phyloP scores from a whole-genome alignment of 345 rosid genomes.

The Bruguiera gymnorhiza region DNA sequence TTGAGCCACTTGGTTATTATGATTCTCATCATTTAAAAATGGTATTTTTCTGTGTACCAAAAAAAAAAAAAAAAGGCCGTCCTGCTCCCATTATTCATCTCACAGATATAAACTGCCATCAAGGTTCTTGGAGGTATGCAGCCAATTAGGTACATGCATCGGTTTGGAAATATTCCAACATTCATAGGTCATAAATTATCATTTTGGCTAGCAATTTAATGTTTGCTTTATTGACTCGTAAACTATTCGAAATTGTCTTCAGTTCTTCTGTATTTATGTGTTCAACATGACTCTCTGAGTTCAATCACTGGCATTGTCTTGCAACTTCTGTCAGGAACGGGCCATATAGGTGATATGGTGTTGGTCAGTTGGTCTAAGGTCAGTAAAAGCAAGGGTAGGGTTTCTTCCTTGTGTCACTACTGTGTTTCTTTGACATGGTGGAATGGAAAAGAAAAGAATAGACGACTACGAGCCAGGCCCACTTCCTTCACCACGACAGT shows the following conservation, averaged over 20 bases:
- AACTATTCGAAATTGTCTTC: background rate
- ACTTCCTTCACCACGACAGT: conserved; percentile 48
- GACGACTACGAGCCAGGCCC: conserved; percentile 70
- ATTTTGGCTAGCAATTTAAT: background rate
- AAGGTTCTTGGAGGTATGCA: background rate
- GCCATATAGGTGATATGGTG: conserved; percentile 9
- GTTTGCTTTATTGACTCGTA: background rate
- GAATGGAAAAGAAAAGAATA: conserved; percentile 59
- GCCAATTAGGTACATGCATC: background rate
- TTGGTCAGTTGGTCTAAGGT: conserved; percentile 23
- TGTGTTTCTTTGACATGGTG: conserved; percentile 28
- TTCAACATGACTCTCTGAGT: background rate
- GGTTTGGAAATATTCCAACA: background rate
- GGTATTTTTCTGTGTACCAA: background rate
- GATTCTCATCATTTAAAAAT: background rate
- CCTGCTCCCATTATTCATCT: background rate
- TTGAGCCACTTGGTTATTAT: background rate
- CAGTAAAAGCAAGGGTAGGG: background rate
- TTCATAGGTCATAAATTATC: background rate
- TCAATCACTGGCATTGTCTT: background rate
- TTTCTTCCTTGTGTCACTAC: background rate
- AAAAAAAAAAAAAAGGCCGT: no score
- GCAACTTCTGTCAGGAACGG: conserved; percentile 17
- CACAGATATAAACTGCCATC: background rate
- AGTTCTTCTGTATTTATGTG: background rate